Percentiles rank a stretch among this genome's conserved stretches.
phyloP scores from a whole-genome alignment of 805 yeast species.

The Sugiyamaella marilandica region DNA sequence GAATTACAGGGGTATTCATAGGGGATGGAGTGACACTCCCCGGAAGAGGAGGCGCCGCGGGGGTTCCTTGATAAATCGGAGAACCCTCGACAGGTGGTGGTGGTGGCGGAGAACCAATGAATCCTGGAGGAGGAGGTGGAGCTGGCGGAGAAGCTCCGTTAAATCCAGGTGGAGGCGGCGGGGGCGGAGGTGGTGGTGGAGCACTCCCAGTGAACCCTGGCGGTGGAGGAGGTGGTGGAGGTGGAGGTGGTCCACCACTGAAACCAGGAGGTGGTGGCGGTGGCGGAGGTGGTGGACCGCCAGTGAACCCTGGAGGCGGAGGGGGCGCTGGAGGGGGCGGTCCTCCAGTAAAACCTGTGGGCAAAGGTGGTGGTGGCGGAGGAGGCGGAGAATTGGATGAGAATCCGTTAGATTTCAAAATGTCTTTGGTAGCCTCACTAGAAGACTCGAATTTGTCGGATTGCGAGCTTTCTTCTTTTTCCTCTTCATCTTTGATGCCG shows the following conservation, averaged over 20 bases:
- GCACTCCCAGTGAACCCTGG: slow-evolving; percentile 27
- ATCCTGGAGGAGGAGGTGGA: slow-evolving; percentile 23
- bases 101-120: slow-evolving; percentile 19
- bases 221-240: slow-evolving; percentile 37
- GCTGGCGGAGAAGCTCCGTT: slow-evolving; percentile 30
- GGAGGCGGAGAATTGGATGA: slow-evolving; percentile 30
- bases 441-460: not conserved
- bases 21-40: slow-evolving; percentile 23
- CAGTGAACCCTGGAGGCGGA: slow-evolving; percentile 16
- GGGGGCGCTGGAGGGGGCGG: slow-evolving; percentile 30
- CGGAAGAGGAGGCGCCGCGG: slow-evolving; percentile 26
- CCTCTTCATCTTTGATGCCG: not conserved
- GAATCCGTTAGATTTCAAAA: slow-evolving; percentile 10
- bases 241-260: slow-evolving; percentile 23
- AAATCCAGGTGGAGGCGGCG: slow-evolving; percentile 19
- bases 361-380: slow-evolving; percentile 29
- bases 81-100: slow-evolving; percentile 28
- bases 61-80: slow-evolving; percentile 38
- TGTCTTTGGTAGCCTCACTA: not conserved
- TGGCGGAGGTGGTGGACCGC: slow-evolving; percentile 26
- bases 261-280: slow-evolving; percentile 25
- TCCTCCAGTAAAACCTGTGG: slow-evolving; percentile 13
- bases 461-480: not conserved
- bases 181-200: slow-evolving; percentile 29
- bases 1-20: slow-evolving; percentile 20